Base-by-base conservation (phyloP, 2,329 filamentous ascomycete species). In the Emmonsia crescens region DNA sequence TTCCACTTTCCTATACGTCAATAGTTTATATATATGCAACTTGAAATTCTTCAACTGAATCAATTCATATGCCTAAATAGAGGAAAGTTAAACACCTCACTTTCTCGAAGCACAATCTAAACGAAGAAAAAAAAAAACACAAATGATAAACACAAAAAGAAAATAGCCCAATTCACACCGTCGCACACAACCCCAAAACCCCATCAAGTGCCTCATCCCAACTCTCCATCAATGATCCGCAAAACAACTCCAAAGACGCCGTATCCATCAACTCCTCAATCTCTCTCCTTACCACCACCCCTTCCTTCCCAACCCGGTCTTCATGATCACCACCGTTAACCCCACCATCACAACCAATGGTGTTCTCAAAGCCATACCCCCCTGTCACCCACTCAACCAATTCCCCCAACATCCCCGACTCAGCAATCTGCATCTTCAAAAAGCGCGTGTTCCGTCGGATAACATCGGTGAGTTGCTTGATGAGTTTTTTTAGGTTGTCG, bases 161-260 rank as follows among this genome's bases (percentile, higher is more conserved):
- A 12, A 31, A 24, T 5, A 27, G n/a, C 5, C 24, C 29, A 19
- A 8, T 21, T 40, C n/a, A 55, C 36, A 55, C 5, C 33, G 12
- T 31, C 33, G 33, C 49, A 52, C 62, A 63, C 19, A 61, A 40
- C 16, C 59, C 49, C 27, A 65, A 61, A 44, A 78, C 66, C 3
- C 76, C 76, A 59, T 76, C 72, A 29, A 79, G 68, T 5, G 71
- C 76, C 60, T 78, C 76, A 56, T 78, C 76, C 77, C 77, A 79
- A 65, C 77, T 79, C 62, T 79, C 77, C 70, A 75, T 77, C 65
- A 79, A 66, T 38, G 71, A 69, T n/a, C 74, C 76, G 62, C 74
- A 77, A 66, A 77, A 75, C 24, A 77, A 61, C 66, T 79, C 77
- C 62, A 79, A 63, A 3, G 69, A 71, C 10, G 74, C 70, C 57